Conservation (phyloP, 2,329 filamentous ascomycete genomes). For the Venturia pyrina region DNA sequence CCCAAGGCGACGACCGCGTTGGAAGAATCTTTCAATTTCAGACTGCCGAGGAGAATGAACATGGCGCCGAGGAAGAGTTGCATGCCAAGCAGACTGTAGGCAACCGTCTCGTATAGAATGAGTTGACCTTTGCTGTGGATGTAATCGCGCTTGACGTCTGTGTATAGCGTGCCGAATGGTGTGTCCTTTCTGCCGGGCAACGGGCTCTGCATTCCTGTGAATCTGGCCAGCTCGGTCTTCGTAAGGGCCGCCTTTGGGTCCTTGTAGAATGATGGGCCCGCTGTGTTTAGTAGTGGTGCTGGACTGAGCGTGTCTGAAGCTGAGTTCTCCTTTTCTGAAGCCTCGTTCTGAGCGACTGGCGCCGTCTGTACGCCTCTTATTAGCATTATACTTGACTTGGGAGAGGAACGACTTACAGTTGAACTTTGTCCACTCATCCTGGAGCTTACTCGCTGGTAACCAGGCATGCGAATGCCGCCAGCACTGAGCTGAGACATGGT, state of each 20-base stretch:
- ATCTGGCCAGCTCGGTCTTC: neutral
- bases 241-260: neutral
- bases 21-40: neutral
- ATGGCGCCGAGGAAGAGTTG: neutral
- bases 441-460: neutral
- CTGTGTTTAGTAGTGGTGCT: neutral
- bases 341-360: neutral
- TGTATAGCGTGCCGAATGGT: neutral
- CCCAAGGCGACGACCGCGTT: neutral
- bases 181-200: neutral
- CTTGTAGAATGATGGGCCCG: neutral
- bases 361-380: neutral
- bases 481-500: neutral
- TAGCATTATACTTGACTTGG: neutral
- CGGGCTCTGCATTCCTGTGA: neutral
- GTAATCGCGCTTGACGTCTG: neutral
- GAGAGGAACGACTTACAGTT: neutral
- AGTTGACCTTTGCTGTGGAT: neutral
- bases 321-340: neutral
- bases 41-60: neutral
- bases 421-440: neutral
- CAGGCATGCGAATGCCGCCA: neutral
- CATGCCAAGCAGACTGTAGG: neutral
- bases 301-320: neutral
- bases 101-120: neutral